Evolutionary conservation across 2,329 filamentous ascomycete genomes (phyloP).

Genomic region (Metarhizium robertsii): DNA sequence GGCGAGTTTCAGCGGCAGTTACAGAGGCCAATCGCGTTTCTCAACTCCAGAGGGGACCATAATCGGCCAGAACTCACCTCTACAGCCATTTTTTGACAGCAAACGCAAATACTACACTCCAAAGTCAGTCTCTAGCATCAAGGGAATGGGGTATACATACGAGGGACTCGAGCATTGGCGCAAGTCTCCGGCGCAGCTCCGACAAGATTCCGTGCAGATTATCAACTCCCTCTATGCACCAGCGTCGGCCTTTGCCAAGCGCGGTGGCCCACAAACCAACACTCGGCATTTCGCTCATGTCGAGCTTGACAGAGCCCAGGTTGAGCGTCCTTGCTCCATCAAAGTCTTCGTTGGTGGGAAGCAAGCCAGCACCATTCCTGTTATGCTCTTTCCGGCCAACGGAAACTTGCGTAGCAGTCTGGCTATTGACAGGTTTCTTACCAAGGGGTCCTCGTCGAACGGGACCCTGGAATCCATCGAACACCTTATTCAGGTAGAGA

Average conservation of each 20-base stretch:
- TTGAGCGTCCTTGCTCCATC: slow-evolving; percentile 26
- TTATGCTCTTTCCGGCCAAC: slow-evolving; percentile 25
- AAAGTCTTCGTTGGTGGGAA: slow-evolving; percentile 23
- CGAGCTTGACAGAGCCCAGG: slow-evolving; percentile 22
- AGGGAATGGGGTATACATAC: slow-evolving; percentile 30
- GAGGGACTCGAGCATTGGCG: slow-evolving; percentile 25
- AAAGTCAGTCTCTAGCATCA: slow-evolving; percentile 20
- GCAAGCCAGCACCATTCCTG: slow-evolving; percentile 22
- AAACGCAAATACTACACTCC: slow-evolving; percentile 33
- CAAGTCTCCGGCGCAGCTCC: slow-evolving; percentile 21
- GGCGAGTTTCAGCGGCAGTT: slow-evolving; percentile 25
- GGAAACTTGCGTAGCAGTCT: slow-evolving; percentile 24
- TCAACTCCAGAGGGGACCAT: slow-evolving; percentile 28
- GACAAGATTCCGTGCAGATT: slow-evolving; percentile 18
- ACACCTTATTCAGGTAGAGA: slow-evolving; percentile 2
- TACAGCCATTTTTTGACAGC: slow-evolving; percentile 40
- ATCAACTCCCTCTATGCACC: slow-evolving; percentile 25
- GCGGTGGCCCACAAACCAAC: slow-evolving; percentile 1
- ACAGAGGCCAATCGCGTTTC: slow-evolving; percentile 26
- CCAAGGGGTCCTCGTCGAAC: background rate
- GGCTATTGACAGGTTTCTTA: slow-evolving; percentile 33
- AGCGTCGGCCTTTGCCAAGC: background rate
- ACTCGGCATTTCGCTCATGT: slow-evolving; percentile 27
- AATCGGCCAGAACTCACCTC: slow-evolving; percentile 33
- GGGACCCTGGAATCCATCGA: slow-evolving; percentile 1